Base-by-base conservation (phyloP, 257 asterid species). In the Forsythia suspensa region DNA sequence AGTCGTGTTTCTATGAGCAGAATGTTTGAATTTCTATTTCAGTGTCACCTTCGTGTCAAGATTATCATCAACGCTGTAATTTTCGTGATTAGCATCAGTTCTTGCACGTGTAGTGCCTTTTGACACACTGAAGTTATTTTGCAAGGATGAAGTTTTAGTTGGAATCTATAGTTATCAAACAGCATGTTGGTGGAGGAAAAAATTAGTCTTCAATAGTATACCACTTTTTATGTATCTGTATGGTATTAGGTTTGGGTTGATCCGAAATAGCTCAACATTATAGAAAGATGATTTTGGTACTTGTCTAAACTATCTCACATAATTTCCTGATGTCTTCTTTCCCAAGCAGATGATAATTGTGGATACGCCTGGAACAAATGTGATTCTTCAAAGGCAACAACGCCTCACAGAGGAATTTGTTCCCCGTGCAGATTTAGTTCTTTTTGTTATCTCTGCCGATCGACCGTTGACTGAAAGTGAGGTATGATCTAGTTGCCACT, bases 341-440 rank as follows among this genome's bases (percentile, higher is more conserved):
- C 79, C 81, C 79, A 76, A 82, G 82, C 95, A 96, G 99, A 96
- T 96, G 97, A 85, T 90, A 80, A 88, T 96, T 80, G 98, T 94
- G 70, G 99, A 96, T 84, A 96, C 99, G 71, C 99, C 99, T 84
- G 98, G 99, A 80, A 96, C 99, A 41, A 96, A 96, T 88, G 99
- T 96, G 89, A 96, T 96, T 86, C 97, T 96, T 84, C 97, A 96
- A 86, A 91, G 99, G 86, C 99, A 96, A 85, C 99, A 96, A 83
- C 94, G 91, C 65, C 88, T 96, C 75, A 96, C 99, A 0, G 99
- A 96, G 88, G 99, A 94, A 82, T 96, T 96, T 86, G 95, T 96
- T 84, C 99, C 99, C 67, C 99, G 97, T 74, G 96, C 99, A 63
- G 98, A 96, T 90, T 87, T 96, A 84, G 86, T 94, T 80, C 92